Evolutionary conservation across 108 stramenopile genomes (phyloP), one percentile per base, ranked within the genome.

Genomic region (Skeletonema tropicum): DNA sequence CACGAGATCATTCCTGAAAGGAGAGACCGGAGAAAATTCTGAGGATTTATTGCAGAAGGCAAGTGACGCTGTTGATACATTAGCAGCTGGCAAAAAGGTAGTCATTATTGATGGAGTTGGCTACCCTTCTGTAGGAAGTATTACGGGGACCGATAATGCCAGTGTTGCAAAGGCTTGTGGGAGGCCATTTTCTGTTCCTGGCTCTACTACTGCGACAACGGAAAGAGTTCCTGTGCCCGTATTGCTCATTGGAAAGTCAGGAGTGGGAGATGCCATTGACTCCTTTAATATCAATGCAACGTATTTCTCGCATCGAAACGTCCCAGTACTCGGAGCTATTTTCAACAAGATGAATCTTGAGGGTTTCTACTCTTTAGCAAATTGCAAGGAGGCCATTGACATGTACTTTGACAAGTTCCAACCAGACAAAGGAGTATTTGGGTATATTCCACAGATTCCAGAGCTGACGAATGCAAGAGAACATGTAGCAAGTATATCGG

Each of bases 61-160:
- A 5, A 61, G 68, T 25, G 79, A 74, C 8, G 91, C 92, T 5
- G 98, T 99, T 14, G 89, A 96, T 65, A 68, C 85, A 41, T 48
- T 99, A 42, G 85, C 89, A 1, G 9, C 52, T 6, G 87, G 84
- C 23, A 93, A 93, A 64, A 73, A 75, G 65, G 75, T 97, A 8
- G 96, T 98, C 0, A 71, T 99, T 14, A 90, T 99, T 5, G 98
- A 99, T 73, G 98, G 98, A 15, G 98, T 99, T 12, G 98, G 98
- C 29, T 99, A 96, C 83, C 98, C 98, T 12, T 88, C 97, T 2
- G 98, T 99, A 32, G 98, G 98, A 30, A 91, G 89, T 35, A 99
- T 99, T 74, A 94, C 93, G 61, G 96, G 97, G 14, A 90, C 97
- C 6, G 95, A 95, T 73, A 99, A 98, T 79, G 98, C 96, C 0